Evolutionary conservation across 805 yeast species (phyloP), one percentile per base, ranked within the genome.

Genomic region (Metschnikowia cubensis): DNA sequence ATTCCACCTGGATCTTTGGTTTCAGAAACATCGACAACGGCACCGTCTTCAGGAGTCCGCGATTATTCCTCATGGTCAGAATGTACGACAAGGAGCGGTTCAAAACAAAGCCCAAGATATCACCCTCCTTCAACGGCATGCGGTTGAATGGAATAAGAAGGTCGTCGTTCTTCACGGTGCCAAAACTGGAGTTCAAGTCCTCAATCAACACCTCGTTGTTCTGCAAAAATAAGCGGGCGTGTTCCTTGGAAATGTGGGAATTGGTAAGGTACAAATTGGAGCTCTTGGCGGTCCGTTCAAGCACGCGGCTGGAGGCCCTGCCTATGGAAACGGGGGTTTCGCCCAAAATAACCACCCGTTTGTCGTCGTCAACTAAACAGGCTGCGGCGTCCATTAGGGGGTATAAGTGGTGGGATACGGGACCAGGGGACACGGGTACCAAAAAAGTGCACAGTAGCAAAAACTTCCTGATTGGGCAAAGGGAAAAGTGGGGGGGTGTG

Each of bases 101-200:
- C 32, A 73, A 57, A 32, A 72, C 66, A 45, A 73, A 70, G 4
- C 75, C 73, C 17, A 73, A 50, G 2, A 25, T 42, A 52, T 72
- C 76, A 17, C 65, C 66, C 25, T 43, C 53, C 14, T 29, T 35
- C 8, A 58, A 18, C 2, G 38, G 51, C 3, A 45, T 49, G 7
- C 44, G 50, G 31, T 38, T 45, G 29, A 50, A 54, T 1, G 70
- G 66, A 14, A 57, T 43, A 15, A 73, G 55, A 22, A 61, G 59
- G 6, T 59, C 44, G 29, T 61, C 58, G 49, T 70, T 66, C 48
- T 68, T 44, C 7, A 69, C 51, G 15, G 77, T 72, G 1, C 77
- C 77, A 57, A 71, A 73, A 17, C 72, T 70, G 5, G 76, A 71
- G 25, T 53, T 53, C 25, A 53, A 48, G 50, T 74, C 78, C 51